Evolutionary conservation across 2,329 filamentous ascomycete genomes (phyloP), one percentile per base, ranked within the genome.

Genomic region (Shiraia sp.): DNA sequence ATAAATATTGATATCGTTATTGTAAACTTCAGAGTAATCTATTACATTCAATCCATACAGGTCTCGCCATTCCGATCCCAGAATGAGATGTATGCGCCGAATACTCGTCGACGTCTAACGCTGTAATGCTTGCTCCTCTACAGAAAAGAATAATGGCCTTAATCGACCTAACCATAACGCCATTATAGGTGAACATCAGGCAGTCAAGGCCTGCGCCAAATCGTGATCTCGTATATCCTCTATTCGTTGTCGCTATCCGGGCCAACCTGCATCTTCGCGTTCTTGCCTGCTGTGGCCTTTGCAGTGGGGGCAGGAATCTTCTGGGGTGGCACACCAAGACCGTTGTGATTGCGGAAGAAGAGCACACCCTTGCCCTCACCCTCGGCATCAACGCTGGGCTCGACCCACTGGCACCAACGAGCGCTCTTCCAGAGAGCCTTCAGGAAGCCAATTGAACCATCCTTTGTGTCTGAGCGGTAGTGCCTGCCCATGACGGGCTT

Each of bases 281-380:
- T 52, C 49, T 63, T 61, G 29, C 61, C 61, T 43, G 59, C 57
- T 32, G 58, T 61, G 35, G 43, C 29, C 54, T 64, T 60, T 13
- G 52, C 52, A 19, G 50, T 55, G 3, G 63, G 59, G 10, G 65
- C 54, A 7, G 49, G 17, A 10, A 76, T 54, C 69, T 76, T 75
- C 42, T 68, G 55, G 5, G 80, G 80, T 33, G 77, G 66, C 25
- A 83, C 74, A 55, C 93, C 93, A 16, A 95, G 75, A 14, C 89
- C 88, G 74, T 97, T 99, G 61, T 80, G 80, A 80, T 99, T 99
- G 66, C 92, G 85, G 86, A 88, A 99, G 82, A 99, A 96, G 40
- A 95, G 73, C 22, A 99, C 86, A 49, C 87, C 85, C 76, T 90
- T 87, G 68, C 84, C 86, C 61, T 91, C 85, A 24, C 90, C 92